phyloP scores from a whole-genome alignment of 352 stramenopile species.

The Phytophthora vignae region DNA sequence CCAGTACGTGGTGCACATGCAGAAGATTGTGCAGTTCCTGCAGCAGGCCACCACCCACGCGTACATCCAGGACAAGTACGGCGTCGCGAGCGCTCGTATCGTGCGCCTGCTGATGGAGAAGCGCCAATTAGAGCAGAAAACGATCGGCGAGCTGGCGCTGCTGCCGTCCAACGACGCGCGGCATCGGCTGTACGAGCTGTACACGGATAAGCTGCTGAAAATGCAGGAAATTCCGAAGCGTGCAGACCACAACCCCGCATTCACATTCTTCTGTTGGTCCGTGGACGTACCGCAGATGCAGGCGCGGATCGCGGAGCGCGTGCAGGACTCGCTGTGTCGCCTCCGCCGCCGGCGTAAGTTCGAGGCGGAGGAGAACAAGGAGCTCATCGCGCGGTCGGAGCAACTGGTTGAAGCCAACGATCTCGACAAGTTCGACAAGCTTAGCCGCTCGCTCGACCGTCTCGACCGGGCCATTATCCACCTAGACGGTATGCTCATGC shows the following conservation, averaged over 20 bases:
- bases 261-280: slow-evolving; percentile 90
- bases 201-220: slow-evolving; percentile 76
- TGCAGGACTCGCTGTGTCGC: slow-evolving; percentile 77
- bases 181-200: slow-evolving; percentile 85
- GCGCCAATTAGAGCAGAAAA: slow-evolving; percentile 89
- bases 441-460: slow-evolving; percentile 85
- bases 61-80: slow-evolving; percentile 86
- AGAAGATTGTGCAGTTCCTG: slow-evolving; percentile 88
- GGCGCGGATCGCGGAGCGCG: slow-evolving; percentile 60
- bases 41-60: slow-evolving; percentile 80
- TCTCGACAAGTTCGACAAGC: slow-evolving; percentile 87
- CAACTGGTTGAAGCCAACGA: slow-evolving; percentile 89
- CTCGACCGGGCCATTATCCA: slow-evolving; percentile 86
- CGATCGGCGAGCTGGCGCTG: slow-evolving; percentile 83
- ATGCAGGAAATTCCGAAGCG: slow-evolving; percentile 91
- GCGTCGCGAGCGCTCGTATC: slow-evolving; percentile 83
- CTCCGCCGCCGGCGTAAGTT: slow-evolving; percentile 73
- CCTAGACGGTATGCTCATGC: slow-evolving; percentile 89
- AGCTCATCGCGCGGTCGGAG: slow-evolving; percentile 88
- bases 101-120: slow-evolving; percentile 88
- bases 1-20: slow-evolving; percentile 91
- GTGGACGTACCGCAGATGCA: slow-evolving; percentile 80
- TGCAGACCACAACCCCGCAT: slow-evolving; percentile 89
- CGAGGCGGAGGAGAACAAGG: slow-evolving; percentile 89
- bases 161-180: slow-evolving; percentile 85